phyloP scores from a whole-genome alignment of 148 eudicot species.

The Rhododendron griersonianum region DNA sequence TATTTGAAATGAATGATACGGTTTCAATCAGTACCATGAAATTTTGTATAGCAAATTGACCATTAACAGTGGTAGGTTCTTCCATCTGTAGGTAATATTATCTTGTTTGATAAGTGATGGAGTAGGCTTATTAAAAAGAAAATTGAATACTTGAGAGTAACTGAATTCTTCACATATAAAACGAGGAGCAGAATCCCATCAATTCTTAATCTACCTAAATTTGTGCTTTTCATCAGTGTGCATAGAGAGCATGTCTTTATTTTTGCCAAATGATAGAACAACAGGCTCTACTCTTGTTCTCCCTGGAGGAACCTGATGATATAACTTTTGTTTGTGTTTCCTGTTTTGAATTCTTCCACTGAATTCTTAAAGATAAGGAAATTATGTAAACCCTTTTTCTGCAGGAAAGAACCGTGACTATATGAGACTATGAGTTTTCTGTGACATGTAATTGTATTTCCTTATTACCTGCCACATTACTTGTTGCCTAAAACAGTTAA shows the following conservation, averaged over 20 bases:
- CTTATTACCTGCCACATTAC: neutral
- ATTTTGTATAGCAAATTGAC: neutral
- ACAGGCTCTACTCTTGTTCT: neutral
- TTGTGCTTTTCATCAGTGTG: neutral
- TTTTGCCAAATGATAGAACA: no score
- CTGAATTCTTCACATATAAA: neutral
- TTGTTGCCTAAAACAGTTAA: neutral
- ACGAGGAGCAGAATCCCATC: neutral
- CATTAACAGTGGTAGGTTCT: neutral
- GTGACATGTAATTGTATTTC: neutral
- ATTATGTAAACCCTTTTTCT: neutral
- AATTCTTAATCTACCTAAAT: neutral
- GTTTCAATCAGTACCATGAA: neutral
- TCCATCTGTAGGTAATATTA: neutral
- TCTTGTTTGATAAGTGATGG: neutral
- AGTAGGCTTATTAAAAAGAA: neutral
- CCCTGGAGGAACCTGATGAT: neutral
- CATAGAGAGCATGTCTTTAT: neutral
- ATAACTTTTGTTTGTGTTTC: neutral
- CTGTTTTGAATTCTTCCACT: neutral
- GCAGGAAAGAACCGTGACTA: neutral
- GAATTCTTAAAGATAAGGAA: neutral
- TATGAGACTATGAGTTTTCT: neutral
- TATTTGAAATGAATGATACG: neutral
- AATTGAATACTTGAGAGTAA: neutral